A percentile compares a stretch with the other conserved stretches of the same genome.
Conservation (phyloP, 495 filamentous ascomycete species). For the Penicillium mononematosum region DNA sequence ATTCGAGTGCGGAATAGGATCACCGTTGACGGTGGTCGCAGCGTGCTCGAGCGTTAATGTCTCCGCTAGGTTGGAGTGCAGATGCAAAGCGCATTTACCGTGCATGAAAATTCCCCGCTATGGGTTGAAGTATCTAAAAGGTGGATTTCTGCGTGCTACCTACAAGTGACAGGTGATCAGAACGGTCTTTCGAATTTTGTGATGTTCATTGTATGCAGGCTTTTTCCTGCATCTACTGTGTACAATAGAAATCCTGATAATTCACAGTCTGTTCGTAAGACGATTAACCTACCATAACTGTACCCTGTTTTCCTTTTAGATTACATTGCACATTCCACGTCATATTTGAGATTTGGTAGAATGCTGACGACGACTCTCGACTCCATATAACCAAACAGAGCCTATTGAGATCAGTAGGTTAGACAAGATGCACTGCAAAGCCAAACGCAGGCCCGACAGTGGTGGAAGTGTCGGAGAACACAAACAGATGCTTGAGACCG, state of each 20-base stretch:
- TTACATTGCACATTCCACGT: background rate
- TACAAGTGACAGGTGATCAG: background rate
- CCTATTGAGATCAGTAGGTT: background rate
- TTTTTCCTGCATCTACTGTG: background rate
- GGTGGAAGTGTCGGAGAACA: slow-evolving; percentile 17
- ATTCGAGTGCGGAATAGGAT: slow-evolving; percentile 23
- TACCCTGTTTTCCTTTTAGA: background rate
- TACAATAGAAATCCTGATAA: background rate
- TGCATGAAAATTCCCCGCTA: background rate
- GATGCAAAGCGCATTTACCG: background rate
- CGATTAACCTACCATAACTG: background rate
- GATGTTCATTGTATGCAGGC: background rate
- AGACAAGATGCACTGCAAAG: background rate
- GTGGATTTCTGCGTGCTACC: background rate
- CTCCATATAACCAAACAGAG: background rate
- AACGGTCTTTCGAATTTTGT: background rate
- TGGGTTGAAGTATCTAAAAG: background rate
- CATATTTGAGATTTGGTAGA: slow-evolving; percentile 1
- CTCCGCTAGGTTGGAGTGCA: background rate
- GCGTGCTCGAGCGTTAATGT: slow-evolving; percentile 7
- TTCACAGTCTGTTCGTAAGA: background rate
- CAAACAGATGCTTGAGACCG: slow-evolving; percentile 16
- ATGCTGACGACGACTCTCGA: slow-evolving; percentile 10
- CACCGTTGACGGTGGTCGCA: slow-evolving; percentile 26
- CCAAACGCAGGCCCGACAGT: slow-evolving; percentile 1